Conservation (phyloP, 106 monocot genomes). For the Xerophyta viscosa region DNA sequence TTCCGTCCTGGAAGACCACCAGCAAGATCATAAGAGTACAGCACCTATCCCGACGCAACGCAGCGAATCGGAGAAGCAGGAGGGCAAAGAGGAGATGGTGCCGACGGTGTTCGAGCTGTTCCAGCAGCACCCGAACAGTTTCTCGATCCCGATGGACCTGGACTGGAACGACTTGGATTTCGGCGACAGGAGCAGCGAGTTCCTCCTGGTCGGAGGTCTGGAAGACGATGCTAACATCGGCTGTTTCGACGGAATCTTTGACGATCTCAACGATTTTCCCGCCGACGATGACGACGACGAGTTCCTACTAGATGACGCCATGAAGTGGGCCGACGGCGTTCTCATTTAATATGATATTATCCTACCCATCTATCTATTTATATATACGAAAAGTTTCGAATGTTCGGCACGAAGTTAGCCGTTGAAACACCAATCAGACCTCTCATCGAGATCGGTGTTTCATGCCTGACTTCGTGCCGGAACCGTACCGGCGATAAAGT, state of each 20-base stretch:
- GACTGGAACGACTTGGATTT: background rate
- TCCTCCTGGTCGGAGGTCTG: background rate
- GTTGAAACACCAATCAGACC: too few relatives aligned
- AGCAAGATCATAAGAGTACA: background rate
- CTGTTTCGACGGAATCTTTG: too few relatives aligned
- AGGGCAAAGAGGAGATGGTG: too few relatives aligned
- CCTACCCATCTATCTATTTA: background rate
- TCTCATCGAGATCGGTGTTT: too few relatives aligned
- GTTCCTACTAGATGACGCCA: background rate
- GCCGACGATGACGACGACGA: background rate
- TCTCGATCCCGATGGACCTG: background rate
- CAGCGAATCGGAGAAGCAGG: background rate
- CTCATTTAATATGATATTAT: background rate
- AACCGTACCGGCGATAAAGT: too few relatives aligned
- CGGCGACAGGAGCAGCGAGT: too few relatives aligned
- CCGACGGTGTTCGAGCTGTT: too few relatives aligned
- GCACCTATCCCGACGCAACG: background rate
- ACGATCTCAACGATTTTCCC: background rate
- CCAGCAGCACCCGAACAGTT: too few relatives aligned
- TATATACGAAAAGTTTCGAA: too few relatives aligned
- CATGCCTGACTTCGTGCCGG: too few relatives aligned
- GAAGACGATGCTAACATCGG: too few relatives aligned
- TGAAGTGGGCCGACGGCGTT: background rate
- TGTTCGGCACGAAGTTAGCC: too few relatives aligned
- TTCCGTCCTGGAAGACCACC: constrained; percentile 7